A percentile compares a stretch with the other conserved stretches of the same genome.
phyloP scores from a whole-genome alignment of 1,284 basidiomycete genomes.

The Pseudozyma pruni region DNA sequence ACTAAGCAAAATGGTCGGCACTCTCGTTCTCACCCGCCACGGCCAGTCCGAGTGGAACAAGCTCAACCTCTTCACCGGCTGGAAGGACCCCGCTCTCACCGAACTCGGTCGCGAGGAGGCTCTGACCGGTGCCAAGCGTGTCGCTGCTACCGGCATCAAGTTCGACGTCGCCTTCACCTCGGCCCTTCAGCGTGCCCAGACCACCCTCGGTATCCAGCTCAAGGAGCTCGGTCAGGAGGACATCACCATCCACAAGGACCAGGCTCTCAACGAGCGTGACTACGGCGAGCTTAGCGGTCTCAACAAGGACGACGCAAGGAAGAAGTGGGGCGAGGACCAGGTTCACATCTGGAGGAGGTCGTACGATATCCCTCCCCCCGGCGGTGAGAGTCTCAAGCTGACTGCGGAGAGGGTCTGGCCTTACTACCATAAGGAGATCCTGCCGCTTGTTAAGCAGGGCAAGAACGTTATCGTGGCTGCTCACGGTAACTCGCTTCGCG shows the following conservation, averaged over 20 bases:
- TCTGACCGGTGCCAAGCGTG: constrained; percentile 63
- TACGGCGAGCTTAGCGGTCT: constrained; percentile 69
- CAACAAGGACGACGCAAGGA: constrained; percentile 70
- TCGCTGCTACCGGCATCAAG: constrained; percentile 65
- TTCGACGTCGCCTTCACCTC: constrained; percentile 70
- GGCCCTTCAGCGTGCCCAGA: constrained; percentile 69
- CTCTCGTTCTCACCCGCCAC: constrained; percentile 67
- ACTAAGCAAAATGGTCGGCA: constrained; percentile 49
- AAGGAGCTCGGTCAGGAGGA: constrained; percentile 69
- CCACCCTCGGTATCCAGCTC: constrained; percentile 69
- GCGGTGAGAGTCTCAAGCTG: constrained; percentile 69
- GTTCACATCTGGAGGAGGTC: constrained; percentile 69
- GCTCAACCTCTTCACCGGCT: constrained; percentile 67
- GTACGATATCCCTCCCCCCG: constrained; percentile 69
- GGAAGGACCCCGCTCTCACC: constrained; percentile 68
- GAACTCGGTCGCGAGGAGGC: constrained; percentile 65
- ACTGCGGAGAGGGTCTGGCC: constrained; percentile 69
- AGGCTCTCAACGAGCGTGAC: constrained; percentile 70
- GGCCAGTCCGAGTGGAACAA: constrained; percentile 69
- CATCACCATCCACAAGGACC: constrained; percentile 67
- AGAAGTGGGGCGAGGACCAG: constrained; percentile 70
- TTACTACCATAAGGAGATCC: constrained; percentile 69
- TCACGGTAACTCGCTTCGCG: constrained; percentile 70
- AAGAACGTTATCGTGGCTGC: constrained; percentile 70
- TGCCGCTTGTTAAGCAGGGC: constrained; percentile 67